These are phyloP conservation scores for Ustilago trichophora DNA, from an alignment of 1,284 basidiomycete genomes.

Conservation along the genomic window DNA sequence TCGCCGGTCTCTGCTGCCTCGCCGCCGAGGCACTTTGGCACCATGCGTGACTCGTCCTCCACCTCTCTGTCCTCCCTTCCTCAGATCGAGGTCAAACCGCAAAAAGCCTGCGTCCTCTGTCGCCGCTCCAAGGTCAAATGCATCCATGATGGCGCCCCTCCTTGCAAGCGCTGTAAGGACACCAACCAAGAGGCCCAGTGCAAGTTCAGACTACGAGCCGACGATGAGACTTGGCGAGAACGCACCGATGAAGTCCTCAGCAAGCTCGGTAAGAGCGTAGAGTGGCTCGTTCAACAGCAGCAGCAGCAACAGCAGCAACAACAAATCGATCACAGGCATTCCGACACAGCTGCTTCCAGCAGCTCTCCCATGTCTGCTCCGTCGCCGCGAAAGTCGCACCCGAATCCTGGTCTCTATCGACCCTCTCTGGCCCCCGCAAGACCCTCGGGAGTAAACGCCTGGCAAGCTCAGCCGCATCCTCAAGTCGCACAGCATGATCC, in stretches of 20 bases:
- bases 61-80: conserved; percentile 23
- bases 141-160: conserved; percentile 54
- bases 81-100: conserved; percentile 49
- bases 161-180: conserved; percentile 54
- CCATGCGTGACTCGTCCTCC: conserved; percentile 9
- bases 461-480: conserved; percentile 3
- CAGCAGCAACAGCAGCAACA: conserved; percentile 17
- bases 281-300: conserved; percentile 44
- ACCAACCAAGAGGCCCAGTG: conserved; percentile 51
- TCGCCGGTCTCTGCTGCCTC: conserved; percentile 25
- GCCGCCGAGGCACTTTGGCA: conserved; percentile 8
- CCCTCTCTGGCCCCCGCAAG: conserved; percentile 3
- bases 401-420: conserved; percentile 6
- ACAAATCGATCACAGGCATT: conserved; percentile 10
- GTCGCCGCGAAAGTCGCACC: conserved; percentile 21
- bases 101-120: conserved; percentile 57
- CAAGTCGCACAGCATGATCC: conserved; percentile 3
- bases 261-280: conserved; percentile 41
- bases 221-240: conserved; percentile 57
- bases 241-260: conserved; percentile 53
- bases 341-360: conserved; percentile 11
- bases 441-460: background rate
- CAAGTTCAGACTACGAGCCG: conserved; percentile 58
- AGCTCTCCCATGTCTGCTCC: conserved; percentile 20
- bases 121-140: conserved; percentile 58